Percentiles rank a stretch among this genome's conserved stretches.
phyloP scores from a whole-genome alignment of 2,329 filamentous ascomycete species.

The Colletotrichum sp. region DNA sequence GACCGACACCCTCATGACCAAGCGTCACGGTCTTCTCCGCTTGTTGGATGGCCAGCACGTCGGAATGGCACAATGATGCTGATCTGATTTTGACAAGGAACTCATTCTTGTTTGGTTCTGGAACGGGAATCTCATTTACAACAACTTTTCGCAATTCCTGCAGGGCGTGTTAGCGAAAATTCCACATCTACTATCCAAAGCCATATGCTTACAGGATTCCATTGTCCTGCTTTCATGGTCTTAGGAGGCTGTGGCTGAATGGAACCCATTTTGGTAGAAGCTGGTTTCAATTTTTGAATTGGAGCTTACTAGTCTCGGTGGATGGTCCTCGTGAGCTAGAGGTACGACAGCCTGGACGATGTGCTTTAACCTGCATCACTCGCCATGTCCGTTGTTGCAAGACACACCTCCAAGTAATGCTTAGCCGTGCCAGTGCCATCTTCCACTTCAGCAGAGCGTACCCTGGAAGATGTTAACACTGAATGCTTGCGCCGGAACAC shows the following conservation, averaged over 20 bases:
- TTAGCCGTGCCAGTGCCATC: neutral
- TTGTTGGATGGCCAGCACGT: conserved; percentile 29
- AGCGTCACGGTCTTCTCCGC: conserved; percentile 30
- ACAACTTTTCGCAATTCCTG: conserved; percentile 29
- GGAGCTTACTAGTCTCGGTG: neutral
- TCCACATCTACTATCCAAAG: neutral
- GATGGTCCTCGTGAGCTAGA: neutral
- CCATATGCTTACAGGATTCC: conserved; percentile 21
- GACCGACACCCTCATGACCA: conserved; percentile 52
- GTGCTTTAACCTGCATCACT: neutral
- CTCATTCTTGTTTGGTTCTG: conserved; percentile 44
- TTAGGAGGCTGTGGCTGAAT: neutral
- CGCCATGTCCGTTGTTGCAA: neutral
- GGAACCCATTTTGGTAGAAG: neutral
- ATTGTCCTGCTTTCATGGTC: conserved; percentile 26
- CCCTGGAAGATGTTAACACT: neutral
- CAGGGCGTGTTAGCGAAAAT: neutral
- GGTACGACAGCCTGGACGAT: neutral
- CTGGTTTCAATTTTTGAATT: neutral
- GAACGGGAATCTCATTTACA: conserved; percentile 48
- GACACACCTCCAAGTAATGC: neutral
- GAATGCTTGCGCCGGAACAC: neutral
- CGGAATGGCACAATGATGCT: conserved; percentile 40
- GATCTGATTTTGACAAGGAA: conserved; percentile 40
- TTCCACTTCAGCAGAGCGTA: neutral